phyloP scores from a whole-genome alignment of 164 flowering plant species.

The Nymphaea thermarum region DNA sequence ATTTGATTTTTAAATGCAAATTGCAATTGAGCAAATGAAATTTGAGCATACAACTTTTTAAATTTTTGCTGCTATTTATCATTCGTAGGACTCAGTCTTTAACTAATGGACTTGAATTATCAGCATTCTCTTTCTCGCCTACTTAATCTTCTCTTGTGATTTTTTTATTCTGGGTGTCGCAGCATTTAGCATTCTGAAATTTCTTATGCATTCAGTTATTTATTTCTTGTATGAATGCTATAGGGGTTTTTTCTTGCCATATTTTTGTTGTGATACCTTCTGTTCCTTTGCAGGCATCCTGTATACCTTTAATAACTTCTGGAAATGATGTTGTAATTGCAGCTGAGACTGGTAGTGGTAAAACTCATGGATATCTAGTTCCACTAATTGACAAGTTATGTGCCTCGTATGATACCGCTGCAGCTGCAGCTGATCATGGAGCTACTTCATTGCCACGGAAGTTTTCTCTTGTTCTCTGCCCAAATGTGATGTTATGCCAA shows the following conservation, averaged over 20 bases:
- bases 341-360: slow-evolving; percentile 99
- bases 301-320: slow-evolving; percentile 54
- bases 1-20: too few relatives aligned
- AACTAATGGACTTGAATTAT: too few relatives aligned
- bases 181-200: neutral
- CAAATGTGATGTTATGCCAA: slow-evolving; percentile 85
- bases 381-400: slow-evolving; percentile 58
- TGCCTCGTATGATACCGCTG: slow-evolving; percentile 9
- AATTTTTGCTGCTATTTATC: too few relatives aligned
- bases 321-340: slow-evolving; percentile 84
- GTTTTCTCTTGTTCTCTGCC: slow-evolving; percentile 79
- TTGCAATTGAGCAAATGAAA: too few relatives aligned
- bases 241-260: neutral
- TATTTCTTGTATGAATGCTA: neutral
- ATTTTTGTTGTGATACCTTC: neutral
- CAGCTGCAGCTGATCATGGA: slow-evolving; percentile 5
- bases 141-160: too few relatives aligned
- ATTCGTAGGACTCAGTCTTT: too few relatives aligned
- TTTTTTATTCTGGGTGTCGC: neutral
- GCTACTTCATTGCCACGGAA: slow-evolving; percentile 5
- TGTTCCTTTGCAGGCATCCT: slow-evolving; percentile 50
- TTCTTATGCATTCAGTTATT: neutral
- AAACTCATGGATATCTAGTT: slow-evolving; percentile 80
- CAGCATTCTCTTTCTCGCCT: too few relatives aligned
- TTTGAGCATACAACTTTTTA: too few relatives aligned